phyloP scores from a whole-genome alignment of 345 rosid species.

The Citrus trifoliata region DNA sequence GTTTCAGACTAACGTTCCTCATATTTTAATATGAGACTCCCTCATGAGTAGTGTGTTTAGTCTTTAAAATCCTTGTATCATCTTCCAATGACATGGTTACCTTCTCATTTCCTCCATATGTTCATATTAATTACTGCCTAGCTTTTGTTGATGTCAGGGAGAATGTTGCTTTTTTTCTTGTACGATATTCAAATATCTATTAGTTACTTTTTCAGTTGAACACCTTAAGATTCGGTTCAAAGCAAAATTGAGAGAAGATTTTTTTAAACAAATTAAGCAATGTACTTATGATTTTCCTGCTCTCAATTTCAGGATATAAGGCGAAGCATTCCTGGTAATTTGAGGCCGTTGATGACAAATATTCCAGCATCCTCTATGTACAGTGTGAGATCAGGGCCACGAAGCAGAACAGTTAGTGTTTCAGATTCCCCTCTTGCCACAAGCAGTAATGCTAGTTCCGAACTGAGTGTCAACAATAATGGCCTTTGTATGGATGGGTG shows the following conservation, averaged over 20 bases:
- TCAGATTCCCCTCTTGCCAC: constrained; percentile 93
- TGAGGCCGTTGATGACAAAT: constrained; percentile 86
- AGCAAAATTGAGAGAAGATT: not conserved
- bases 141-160: not conserved
- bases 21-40: not conserved
- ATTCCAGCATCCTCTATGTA: constrained; percentile 98
- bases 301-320: constrained; percentile 76
- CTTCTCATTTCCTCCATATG: not conserved
- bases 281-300: constrained; percentile 3
- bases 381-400: constrained; percentile 88
- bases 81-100: not conserved
- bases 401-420: constrained; percentile 68
- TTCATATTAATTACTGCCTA: not conserved
- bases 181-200: not conserved
- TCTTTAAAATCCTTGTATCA: not conserved
- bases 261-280: not conserved
- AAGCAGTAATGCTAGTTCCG: constrained; percentile 97
- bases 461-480: constrained; percentile 77
- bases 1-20: not conserved
- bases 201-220: not conserved
- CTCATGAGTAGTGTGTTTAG: not conserved
- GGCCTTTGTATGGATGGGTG: constrained; percentile 56
- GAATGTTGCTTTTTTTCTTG: not conserved
- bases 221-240: not conserved
- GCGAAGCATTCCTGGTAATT: constrained; percentile 78